phyloP scores from a whole-genome alignment of 2,329 filamentous ascomycete genomes.

The Macrophomina phaseolina region DNA sequence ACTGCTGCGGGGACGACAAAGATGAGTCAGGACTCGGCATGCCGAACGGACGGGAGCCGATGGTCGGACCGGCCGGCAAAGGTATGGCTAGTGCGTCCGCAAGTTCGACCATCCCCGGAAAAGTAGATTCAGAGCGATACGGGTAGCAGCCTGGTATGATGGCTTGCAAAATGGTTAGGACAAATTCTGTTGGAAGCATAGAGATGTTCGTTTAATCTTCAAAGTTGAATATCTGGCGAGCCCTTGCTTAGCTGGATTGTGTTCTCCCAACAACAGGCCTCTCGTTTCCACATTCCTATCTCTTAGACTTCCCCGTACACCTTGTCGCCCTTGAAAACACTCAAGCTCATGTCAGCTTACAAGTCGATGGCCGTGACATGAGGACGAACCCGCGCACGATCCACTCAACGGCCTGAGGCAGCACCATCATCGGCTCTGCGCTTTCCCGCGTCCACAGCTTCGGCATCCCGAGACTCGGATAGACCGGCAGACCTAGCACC shows the following conservation, averaged over 20 bases:
- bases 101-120: not conserved
- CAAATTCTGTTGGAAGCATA: too few relatives aligned
- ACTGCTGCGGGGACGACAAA: not conserved
- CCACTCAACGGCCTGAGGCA: not conserved
- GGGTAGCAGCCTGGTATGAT: not conserved
- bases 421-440: not conserved
- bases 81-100: not conserved
- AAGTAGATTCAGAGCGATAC: not conserved
- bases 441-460: not conserved
- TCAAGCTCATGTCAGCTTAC: not conserved
- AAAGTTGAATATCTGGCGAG: too few relatives aligned
- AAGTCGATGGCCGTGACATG: not conserved
- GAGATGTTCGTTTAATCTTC: too few relatives aligned
- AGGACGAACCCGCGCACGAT: not conserved
- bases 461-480: slow-evolving; percentile 13
- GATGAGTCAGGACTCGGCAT: slow-evolving; percentile 20
- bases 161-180: too few relatives aligned
- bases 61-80: slow-evolving; percentile 14
- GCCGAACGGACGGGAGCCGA: slow-evolving; percentile 7
- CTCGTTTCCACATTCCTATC: too few relatives aligned
- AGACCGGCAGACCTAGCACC: slow-evolving; percentile 1
- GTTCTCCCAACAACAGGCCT: too few relatives aligned
- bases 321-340: too few relatives aligned
- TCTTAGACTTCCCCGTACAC: too few relatives aligned
- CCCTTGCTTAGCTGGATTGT: too few relatives aligned